Percentiles rank a stretch among this genome's conserved stretches.
phyloP scores from a whole-genome alignment of 2,329 filamentous ascomycete species.

The Diplodia corticola region DNA sequence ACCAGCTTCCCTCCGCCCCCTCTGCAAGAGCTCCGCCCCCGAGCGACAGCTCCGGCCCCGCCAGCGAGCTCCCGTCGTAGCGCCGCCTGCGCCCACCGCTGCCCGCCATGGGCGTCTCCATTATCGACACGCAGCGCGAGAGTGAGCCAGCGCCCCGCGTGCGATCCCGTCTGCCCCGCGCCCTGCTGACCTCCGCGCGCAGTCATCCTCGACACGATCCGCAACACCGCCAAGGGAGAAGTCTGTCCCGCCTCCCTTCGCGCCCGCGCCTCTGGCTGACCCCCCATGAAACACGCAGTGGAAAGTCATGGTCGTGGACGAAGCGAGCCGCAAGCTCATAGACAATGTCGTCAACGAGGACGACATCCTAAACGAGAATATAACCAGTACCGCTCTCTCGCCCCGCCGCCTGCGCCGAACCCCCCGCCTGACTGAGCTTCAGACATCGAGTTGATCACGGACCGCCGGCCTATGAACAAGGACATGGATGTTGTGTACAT shows the following conservation, averaged over 20 bases:
- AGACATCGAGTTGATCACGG: slow-evolving; percentile 96
- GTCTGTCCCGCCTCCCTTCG: slow-evolving; percentile 51
- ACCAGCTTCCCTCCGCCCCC: not conserved
- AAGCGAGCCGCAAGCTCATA: slow-evolving; percentile 77
- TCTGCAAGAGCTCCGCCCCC: not conserved
- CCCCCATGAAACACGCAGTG: slow-evolving; percentile 59
- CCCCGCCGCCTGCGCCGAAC: not conserved
- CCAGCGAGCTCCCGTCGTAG: slow-evolving; percentile 10
- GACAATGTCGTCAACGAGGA: slow-evolving; percentile 92
- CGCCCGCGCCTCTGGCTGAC: slow-evolving; percentile 25
- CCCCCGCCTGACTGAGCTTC: slow-evolving; percentile 35
- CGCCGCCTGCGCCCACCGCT: slow-evolving; percentile 8
- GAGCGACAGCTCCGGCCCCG: slow-evolving; percentile 1
- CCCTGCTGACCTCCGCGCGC: slow-evolving; percentile 27
- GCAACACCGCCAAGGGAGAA: slow-evolving; percentile 76
- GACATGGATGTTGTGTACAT: slow-evolving; percentile 96
- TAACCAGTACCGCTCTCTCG: slow-evolving; percentile 68
- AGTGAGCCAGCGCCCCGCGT: slow-evolving; percentile 47
- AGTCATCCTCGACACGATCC: slow-evolving; percentile 75
- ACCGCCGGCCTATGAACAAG: slow-evolving; percentile 75
- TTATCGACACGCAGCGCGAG: slow-evolving; percentile 81
- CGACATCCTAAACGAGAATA: slow-evolving; percentile 94
- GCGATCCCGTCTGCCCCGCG: not conserved
- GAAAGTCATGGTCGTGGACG: slow-evolving; percentile 94
- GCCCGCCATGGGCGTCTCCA: slow-evolving; percentile 73